Base-by-base conservation (phyloP, 164 flowering plant species). In the Buxus sempervirens region DNA sequence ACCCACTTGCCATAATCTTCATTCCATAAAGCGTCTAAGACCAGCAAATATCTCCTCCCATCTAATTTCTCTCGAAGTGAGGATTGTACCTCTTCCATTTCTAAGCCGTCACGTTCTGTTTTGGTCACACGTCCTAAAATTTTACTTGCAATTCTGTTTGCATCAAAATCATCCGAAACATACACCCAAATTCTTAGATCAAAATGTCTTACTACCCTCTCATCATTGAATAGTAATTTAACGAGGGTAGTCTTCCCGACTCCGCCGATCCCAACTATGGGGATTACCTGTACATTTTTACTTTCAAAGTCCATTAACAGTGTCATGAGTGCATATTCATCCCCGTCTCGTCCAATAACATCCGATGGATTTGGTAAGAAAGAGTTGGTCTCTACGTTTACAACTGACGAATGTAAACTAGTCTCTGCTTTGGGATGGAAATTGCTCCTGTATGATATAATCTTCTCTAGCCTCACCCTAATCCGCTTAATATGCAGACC, bases 241-340 rank as follows among this genome's bases (percentile, higher is more conserved):
- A 63, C 78, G 20, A 75, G 75, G 9, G 74, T 63, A 2, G 75
- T 75, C 21, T 75, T 75, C 9, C 78, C 75, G 12, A 71, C 60
- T 4, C 78, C 75, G 18, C 78, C 74, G 2, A 75, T 55, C 14
- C 77, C 80, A n/a, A 71, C 70, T 5, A 78, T 72, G 19, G 78
- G 60, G 38, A 32, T 32, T 3, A 32, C 7, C 3, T 7, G 7
- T 60, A 70, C 32, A 62, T 59, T n/a, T 14, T 58, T 51, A 58
- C 55, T 61, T 56, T 24, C 9, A 18, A 14, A 20, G 23, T 36
- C 16, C 28, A 60, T 28, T 20, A 73, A 51, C n/a, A 60, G 54
- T 20, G 27, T 5, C 8, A 64, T 49, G 26, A 77, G 61, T 4
- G 21, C 14, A n/a, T 70, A 64, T 61, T 48, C 28, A 9, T 63